Evolutionary conservation across 2,329 filamentous ascomycete genomes (phyloP), one percentile per base, ranked within the genome.

Genomic region (Malbranchea zuffiana): DNA sequence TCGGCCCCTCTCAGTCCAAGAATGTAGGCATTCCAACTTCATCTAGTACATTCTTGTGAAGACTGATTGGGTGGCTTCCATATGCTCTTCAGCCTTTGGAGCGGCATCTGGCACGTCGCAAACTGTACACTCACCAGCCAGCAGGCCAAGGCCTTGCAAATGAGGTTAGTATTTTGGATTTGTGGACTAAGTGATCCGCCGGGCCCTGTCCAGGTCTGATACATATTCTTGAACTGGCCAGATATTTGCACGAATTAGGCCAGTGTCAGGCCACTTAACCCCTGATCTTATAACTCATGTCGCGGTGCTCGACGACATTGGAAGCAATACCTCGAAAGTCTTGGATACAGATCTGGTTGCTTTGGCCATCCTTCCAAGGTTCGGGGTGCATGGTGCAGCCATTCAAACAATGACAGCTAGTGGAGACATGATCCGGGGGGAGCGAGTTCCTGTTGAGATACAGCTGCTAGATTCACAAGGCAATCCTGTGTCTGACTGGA

Each of bases 191-290:
- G 31, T 23, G 10, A 23, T 34, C 21, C 31, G 24, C 31, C 21
- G 6, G 23, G n/a, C 23, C n/a, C 23, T 25, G n/a, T 25, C n/a
- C 23, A 25, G 23, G 23, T 7, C 7, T 34, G 13, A 34, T 21
- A 34, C 31, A 34, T 23, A 34, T 13, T 19, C 8, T 37, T 21
- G 17, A 23, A 19, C 18, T n/a, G 11, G 29, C 26, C 21, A 40
- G 31, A 40, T 40, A 15, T 40, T 40, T 24, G 30, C 37, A 35
- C 37, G 37, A 16, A n/a, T 40, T 17, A 40, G 26, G 24, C 37
- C 27, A 21, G 27, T 31, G 12, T 18, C 26, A 17, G 35, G 25
- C 8, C 27, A 13, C 17, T 29, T 21, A 28, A 18, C 35, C n/a
- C 25, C 8, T 35, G 18, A 8, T 2, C 15, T 35, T 19, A 21